These are phyloP conservation scores for Solanum megistacrolobum DNA, from an alignment of 257 asterid species.

Conservation along the genomic window DNA sequence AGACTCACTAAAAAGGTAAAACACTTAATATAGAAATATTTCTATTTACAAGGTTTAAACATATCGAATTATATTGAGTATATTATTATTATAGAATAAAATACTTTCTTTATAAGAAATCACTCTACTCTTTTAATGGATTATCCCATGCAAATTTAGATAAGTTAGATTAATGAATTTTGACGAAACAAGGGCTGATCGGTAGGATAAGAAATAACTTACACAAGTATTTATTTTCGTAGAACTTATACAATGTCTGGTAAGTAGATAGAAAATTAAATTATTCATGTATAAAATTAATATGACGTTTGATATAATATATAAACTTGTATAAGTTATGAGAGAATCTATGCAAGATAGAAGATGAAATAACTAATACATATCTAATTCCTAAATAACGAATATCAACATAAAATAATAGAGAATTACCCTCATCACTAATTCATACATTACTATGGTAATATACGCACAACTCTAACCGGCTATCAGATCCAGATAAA, in stretches of 20 bases:
- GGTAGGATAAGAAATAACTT: neutral
- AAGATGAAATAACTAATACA: too few species aligned
- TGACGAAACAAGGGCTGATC: neutral
- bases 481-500: too few species aligned
- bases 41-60: neutral
- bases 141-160: neutral
- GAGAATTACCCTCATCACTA: neutral
- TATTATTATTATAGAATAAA: too few species aligned
- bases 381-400: too few species aligned
- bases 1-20: neutral
- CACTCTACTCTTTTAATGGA: neutral
- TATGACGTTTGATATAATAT: neutral
- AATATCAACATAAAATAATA: neutral
- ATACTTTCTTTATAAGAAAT: too few species aligned
- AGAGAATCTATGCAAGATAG: too few species aligned
- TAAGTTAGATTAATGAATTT: neutral
- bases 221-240: neutral
- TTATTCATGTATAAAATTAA: too few species aligned
- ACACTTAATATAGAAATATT: neutral
- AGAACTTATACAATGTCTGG: too few species aligned
- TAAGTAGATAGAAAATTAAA: neutral
- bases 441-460: too few species aligned
- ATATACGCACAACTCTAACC: too few species aligned
- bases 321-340: neutral
- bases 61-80: neutral